A percentile compares a stretch with the other conserved stretches of the same genome.
These are phyloP conservation scores for Kregervanrija fluxuum DNA, from an alignment of 805 yeast genomes.

Conservation along the genomic window DNA sequence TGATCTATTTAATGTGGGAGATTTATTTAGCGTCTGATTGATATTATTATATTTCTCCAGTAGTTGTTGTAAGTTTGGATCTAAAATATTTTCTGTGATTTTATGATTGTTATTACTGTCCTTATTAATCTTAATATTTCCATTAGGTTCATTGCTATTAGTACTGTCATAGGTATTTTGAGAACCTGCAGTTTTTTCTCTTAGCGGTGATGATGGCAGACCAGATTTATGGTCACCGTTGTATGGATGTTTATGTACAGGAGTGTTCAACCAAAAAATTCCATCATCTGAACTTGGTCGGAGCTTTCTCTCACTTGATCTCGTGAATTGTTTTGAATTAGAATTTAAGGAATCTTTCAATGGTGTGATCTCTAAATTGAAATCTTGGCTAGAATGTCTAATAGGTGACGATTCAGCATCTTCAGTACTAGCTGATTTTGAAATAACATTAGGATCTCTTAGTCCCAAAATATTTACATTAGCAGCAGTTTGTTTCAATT, in stretches of 20 bases:
- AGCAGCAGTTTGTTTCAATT: too few relatives aligned
- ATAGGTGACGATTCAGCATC: conserved; percentile 4
- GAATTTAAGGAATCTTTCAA: too few relatives aligned
- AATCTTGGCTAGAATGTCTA: conserved; percentile 8
- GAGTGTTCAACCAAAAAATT: conserved; percentile 36
- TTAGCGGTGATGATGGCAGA: conserved; percentile 39
- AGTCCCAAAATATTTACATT: too few relatives aligned
- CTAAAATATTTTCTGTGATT: conserved; percentile 16
- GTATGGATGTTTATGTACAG: conserved; percentile 12
- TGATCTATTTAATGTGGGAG: too few relatives aligned
- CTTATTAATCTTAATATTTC: too few relatives aligned
- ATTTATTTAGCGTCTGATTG: too few relatives aligned
- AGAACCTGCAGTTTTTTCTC: conserved; percentile 9
- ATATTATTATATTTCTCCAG: conserved; percentile 37
- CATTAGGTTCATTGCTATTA: too few relatives aligned
- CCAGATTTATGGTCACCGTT: conserved; percentile 2
- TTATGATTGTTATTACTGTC: conserved; percentile 2
- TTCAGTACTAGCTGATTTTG: too few relatives aligned
- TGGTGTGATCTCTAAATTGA: conserved; percentile 4
- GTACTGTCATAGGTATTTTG: neutral
- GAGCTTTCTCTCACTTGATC: neutral
- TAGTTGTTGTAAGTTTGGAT: conserved; percentile 25
- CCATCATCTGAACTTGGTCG: conserved; percentile 28
- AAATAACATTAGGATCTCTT: too few relatives aligned
- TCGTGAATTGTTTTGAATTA: too few relatives aligned